Base-by-base conservation (phyloP, 1,139 yeast species). In the Keqinozyma sinolaborantium region DNA sequence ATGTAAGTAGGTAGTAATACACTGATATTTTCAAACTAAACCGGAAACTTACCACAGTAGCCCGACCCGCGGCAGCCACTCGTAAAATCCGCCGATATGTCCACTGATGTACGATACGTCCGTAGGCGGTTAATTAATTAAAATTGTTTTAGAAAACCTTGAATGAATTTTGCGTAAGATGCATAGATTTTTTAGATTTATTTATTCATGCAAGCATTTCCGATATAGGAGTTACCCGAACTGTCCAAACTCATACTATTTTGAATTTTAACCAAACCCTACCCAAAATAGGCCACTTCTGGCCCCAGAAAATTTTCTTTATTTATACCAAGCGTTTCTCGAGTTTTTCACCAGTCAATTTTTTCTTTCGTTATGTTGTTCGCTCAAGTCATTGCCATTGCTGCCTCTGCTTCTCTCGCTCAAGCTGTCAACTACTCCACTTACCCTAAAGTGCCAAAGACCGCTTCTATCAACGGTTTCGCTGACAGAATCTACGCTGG, bases 401-500 rank as follows among this genome's bases (percentile, higher is more conserved):
- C 41, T 29, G 44, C 44, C 14, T 15, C 31, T 21, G 40, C 46
- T 21, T 24, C 40, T 23, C 29, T 38, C 24, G 44, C 41, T 10
- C 19, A 20, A 15, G 50, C 45, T 26, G 41, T 36, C 14, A 24
- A 31, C 12, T 25, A 34, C 26, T 34, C 38, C 20, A 67, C 74
- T 11, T 72, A 67, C 48, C 78, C 78, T 12, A 44, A 53, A 5
- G 76, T 72, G 24, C 66, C 77, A 21, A 52, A 70, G 38, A 69
- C 77, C 14, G 77, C 77, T 29, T 48, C 64, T 26, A 64, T 71
- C 37, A 72, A 72, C 41, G 78, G 78, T 3, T 70, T 72, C 40
- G 77, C 77, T 24, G 78, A 72, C 46, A 71, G 70, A 21, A 63
- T 72, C 33, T 57, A 62, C 45, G 55, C 42, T 32, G 36, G 41